Evolutionary conservation across 768 basidiomycete species (phyloP).

Genomic region (Amanita phalloides): DNA sequence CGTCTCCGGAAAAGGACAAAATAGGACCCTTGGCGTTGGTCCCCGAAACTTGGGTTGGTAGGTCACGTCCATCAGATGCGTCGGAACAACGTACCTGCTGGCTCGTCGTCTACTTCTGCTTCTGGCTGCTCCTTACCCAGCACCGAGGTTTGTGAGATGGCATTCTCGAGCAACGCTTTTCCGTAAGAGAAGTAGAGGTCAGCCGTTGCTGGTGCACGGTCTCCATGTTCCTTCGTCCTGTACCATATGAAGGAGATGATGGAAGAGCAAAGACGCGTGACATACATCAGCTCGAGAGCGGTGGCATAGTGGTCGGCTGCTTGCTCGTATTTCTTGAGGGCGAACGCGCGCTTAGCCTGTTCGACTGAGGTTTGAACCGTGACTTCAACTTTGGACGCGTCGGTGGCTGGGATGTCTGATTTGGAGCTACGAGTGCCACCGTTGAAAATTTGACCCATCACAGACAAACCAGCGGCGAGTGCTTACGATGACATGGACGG

Average conservation of each 20-base stretch:
- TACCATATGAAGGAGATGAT: background rate
- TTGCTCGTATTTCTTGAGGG: slow-evolving; percentile 77
- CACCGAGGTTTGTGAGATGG: slow-evolving; percentile 78
- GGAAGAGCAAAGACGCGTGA: slow-evolving; percentile 3
- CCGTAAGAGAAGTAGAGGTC: slow-evolving; percentile 90
- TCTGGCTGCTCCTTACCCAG: slow-evolving; percentile 79
- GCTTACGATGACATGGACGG: slow-evolving; percentile 2
- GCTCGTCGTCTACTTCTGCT: slow-evolving; percentile 33
- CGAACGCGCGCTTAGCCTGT: slow-evolving; percentile 81
- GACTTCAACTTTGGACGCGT: slow-evolving; percentile 16
- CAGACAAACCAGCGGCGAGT: background rate
- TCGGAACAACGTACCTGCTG: slow-evolving; percentile 16
- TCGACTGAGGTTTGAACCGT: slow-evolving; percentile 54
- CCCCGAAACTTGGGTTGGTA: slow-evolving; percentile 16
- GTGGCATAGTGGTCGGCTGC: slow-evolving; percentile 77
- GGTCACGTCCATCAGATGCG: background rate
- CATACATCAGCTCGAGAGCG: slow-evolving; percentile 77
- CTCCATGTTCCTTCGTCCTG: slow-evolving; percentile 67
- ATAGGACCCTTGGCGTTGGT: slow-evolving; percentile 40
- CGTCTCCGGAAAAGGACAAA: slow-evolving; percentile 76
- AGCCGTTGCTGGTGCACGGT: slow-evolving; percentile 75
- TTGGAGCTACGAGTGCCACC: background rate
- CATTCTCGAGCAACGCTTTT: slow-evolving; percentile 87
- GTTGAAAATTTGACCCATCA: background rate
- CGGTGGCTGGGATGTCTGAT: slow-evolving; percentile 6